Conservation (phyloP, 257 asterid species). For the Knoxia roxburghii region DNA sequence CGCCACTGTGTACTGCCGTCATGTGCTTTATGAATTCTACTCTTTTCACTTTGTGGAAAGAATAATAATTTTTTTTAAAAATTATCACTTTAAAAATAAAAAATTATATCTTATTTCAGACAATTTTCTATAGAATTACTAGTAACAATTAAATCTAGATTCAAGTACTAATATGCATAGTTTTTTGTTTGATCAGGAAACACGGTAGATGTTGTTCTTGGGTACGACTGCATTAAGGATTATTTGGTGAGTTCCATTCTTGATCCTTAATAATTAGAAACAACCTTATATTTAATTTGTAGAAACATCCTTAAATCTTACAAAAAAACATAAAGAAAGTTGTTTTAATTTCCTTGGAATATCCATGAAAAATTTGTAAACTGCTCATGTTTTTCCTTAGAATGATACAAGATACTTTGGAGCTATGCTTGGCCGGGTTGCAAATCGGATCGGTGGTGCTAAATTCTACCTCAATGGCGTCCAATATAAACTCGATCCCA, state of each 20-base stretch:
- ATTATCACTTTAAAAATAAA: no score
- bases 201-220: slow-evolving; percentile 64
- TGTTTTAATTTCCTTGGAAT: not conserved
- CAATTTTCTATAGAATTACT: no score
- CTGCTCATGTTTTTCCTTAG: slow-evolving; percentile 26
- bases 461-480: slow-evolving; percentile 57
- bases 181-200: slow-evolving; percentile 35
- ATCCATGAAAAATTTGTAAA: not conserved
- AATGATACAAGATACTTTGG: slow-evolving; percentile 53
- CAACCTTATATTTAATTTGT: not conserved
- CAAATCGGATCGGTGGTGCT: slow-evolving; percentile 77
- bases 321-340: no score
- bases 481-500: slow-evolving; percentile 52
- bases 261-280: not conserved
- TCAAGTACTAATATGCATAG: not conserved
- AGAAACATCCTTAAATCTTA: no score
- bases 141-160: not conserved
- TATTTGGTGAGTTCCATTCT: slow-evolving; percentile 37
- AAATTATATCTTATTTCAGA: no score
- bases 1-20: no score
- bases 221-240: slow-evolving; percentile 50
- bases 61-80: no score
- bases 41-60: no score
- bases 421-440: slow-evolving; percentile 71
- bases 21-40: no score